Percentiles rank a stretch among this genome's conserved stretches.
phyloP scores from a whole-genome alignment of 2,329 filamentous ascomycete species.

The Exophiala xenobiotica region DNA sequence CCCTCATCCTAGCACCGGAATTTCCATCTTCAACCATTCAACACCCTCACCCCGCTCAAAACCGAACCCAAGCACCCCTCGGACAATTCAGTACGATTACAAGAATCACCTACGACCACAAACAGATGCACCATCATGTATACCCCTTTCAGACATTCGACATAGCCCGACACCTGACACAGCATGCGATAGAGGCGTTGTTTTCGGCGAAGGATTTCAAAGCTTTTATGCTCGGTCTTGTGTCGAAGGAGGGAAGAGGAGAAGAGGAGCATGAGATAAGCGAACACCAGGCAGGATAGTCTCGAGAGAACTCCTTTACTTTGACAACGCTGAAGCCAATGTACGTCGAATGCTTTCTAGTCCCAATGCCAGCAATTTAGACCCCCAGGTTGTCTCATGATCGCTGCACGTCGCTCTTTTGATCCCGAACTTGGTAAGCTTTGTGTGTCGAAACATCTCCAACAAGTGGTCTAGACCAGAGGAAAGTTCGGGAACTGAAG shows the following conservation, averaged over 20 bases:
- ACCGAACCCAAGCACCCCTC: slow-evolving; percentile 34
- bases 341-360: slow-evolving; percentile 25
- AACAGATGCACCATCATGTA: slow-evolving; percentile 32
- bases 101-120: slow-evolving; percentile 35
- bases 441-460: slow-evolving; percentile 4
- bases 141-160: slow-evolving; percentile 24
- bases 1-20: slow-evolving; percentile 30
- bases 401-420: slow-evolving; percentile 15
- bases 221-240: slow-evolving; percentile 10
- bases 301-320: slow-evolving; percentile 10
- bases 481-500: slow-evolving; percentile 1
- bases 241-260: slow-evolving; percentile 6
- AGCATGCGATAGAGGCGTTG: slow-evolving; percentile 28
- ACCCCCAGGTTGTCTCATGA: slow-evolving; percentile 1
- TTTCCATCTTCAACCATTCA: background rate
- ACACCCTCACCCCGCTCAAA: slow-evolving; percentile 11
- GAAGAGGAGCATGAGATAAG: slow-evolving; percentile 5
- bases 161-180: slow-evolving; percentile 22
- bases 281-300: slow-evolving; percentile 17
- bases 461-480: slow-evolving; percentile 4
- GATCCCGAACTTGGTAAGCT: slow-evolving; percentile 11
- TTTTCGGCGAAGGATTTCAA: slow-evolving; percentile 15
- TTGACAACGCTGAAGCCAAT: slow-evolving; percentile 17
- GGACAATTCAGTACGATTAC: slow-evolving; percentile 34
- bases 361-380: slow-evolving; percentile 10